phyloP scores from a whole-genome alignment of 2,329 filamentous ascomycete species.

The Diaporthe sp. region DNA sequence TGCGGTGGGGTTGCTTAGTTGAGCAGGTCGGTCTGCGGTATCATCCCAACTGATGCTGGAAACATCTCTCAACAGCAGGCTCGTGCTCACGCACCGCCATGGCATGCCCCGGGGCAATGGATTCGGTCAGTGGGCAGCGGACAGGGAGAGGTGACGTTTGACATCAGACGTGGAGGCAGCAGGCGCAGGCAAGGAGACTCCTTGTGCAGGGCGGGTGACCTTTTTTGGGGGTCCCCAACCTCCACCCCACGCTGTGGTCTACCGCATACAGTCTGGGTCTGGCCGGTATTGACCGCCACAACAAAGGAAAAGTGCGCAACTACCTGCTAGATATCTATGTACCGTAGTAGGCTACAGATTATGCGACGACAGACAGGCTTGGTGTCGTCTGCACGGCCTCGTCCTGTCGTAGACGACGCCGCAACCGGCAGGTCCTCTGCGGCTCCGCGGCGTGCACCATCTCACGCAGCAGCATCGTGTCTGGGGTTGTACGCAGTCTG shows the following conservation, averaged over 20 bases:
- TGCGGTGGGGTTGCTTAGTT: neutral
- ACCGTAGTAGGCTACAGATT: too few species aligned
- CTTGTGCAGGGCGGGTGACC: neutral
- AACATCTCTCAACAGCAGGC: neutral
- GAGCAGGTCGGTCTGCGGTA: neutral
- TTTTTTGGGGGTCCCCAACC: slow-evolving; percentile 8
- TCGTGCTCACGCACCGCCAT: slow-evolving; percentile 1
- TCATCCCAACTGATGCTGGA: neutral
- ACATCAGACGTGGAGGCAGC: neutral
- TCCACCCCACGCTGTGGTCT: slow-evolving; percentile 12
- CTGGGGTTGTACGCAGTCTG: neutral
- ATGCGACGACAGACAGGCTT: neutral
- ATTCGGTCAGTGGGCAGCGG: neutral
- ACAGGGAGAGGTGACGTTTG: slow-evolving; percentile 2
- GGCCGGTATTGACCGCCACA: slow-evolving; percentile 1
- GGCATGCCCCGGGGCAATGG: slow-evolving; percentile 1
- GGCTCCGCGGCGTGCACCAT: slow-evolving; percentile 14
- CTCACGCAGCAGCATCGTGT: neutral
- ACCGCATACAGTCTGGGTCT: neutral
- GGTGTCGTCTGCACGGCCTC: neutral
- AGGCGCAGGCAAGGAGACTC: slow-evolving; percentile 18
- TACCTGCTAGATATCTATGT: neutral
- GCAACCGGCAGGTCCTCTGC: neutral
- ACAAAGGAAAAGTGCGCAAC: neutral
- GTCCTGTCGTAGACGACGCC: neutral